Base-by-base conservation (phyloP, 176 grass and related monocot species). In the Oropetium thomaeum region DNA sequence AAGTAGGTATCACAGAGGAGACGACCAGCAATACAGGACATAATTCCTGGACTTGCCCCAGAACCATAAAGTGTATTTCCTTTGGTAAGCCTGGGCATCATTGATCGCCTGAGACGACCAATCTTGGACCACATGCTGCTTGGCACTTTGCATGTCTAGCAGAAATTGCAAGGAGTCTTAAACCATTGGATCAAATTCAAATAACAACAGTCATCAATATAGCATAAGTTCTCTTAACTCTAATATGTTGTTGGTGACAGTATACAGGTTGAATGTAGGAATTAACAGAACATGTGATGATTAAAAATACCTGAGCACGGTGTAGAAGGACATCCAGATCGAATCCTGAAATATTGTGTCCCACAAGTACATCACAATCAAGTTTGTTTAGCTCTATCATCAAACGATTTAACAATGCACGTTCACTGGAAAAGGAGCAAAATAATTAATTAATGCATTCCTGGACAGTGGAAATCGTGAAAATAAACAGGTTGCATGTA, bases 331-430 rank as follows among this genome's bases (percentile, higher is more conserved):
- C 82, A 76, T 99, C 96, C 84, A 99, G 80, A 69, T 99, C 89
- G 16, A 99, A 99, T 74, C 96, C 91, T 2, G 96, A 99, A 82
- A 99, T 99, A 43, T 99, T 99, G 62, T 99, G 96, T 25, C 96
- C 96, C 83, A 99, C 96, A 81, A 99, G 91, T 67, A 99, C 79
- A 1, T 99, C 96, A 11, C 87, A 85, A 70, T 99, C 96, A 84
- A 99, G 79, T 83, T 99, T 99, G 73, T 85, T 76, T 75, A 99
- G 89, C 82, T 95, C 96, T 47, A 91, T 86, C 91, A 99, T 95
- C 77, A 99, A 95, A 60, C 87, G 89, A 58, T 99, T 99, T 73
- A 99, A 69, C 81, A 99, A 92, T 65, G 96, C 96, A 9, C 96
- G 86, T 89, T 99, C 96, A 86, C 91, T 89, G 52, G 72, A 68